These are phyloP conservation scores for Albophoma yamanashiensis DNA, from an alignment of 2,329 filamentous ascomycete species.

Conservation along the genomic window DNA sequence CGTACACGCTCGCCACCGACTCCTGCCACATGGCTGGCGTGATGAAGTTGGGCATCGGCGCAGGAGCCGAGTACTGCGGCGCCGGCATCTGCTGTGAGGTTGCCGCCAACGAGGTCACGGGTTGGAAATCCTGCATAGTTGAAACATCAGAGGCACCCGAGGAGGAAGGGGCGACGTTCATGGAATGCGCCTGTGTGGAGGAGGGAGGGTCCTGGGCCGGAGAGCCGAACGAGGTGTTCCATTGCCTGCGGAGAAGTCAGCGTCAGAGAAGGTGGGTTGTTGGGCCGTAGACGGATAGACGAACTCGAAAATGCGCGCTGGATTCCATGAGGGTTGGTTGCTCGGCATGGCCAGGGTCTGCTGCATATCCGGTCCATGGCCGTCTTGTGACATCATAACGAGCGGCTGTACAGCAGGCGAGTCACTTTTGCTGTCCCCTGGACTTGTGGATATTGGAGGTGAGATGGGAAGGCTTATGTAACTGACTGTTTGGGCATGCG, in stretches of 20 bases:
- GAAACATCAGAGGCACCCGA: slow-evolving; percentile 44
- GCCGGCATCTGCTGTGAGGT: slow-evolving; percentile 35
- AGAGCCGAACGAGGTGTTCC: slow-evolving; percentile 89
- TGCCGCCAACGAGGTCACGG: slow-evolving; percentile 32
- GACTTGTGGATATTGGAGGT: slow-evolving; percentile 65
- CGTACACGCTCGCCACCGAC: slow-evolving; percentile 58
- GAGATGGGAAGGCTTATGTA: slow-evolving; percentile 63
- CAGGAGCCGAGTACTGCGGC: slow-evolving; percentile 40
- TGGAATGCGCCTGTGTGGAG: slow-evolving; percentile 34
- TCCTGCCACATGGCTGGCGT: slow-evolving; percentile 67
- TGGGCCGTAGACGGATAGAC: slow-evolving; percentile 21
- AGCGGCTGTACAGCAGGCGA: slow-evolving; percentile 63
- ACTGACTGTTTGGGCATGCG: slow-evolving; percentile 50
- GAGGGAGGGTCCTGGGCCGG: slow-evolving; percentile 28
- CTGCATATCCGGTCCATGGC: slow-evolving; percentile 39
- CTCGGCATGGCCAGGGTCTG: slow-evolving; percentile 52
- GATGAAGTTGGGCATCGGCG: slow-evolving; percentile 48
- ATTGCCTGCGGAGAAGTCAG: slow-evolving; percentile 51
- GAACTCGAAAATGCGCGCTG: slow-evolving; percentile 82
- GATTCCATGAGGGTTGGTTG: slow-evolving; percentile 68
- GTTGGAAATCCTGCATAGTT: slow-evolving; percentile 41
- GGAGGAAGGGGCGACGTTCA: slow-evolving; percentile 38
- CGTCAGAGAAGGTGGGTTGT: background rate
- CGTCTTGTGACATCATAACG: slow-evolving; percentile 56
- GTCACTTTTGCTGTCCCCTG: slow-evolving; percentile 67